phyloP scores from a whole-genome alignment of 2,329 filamentous ascomycete species.

The Trichophaea hybrida region DNA sequence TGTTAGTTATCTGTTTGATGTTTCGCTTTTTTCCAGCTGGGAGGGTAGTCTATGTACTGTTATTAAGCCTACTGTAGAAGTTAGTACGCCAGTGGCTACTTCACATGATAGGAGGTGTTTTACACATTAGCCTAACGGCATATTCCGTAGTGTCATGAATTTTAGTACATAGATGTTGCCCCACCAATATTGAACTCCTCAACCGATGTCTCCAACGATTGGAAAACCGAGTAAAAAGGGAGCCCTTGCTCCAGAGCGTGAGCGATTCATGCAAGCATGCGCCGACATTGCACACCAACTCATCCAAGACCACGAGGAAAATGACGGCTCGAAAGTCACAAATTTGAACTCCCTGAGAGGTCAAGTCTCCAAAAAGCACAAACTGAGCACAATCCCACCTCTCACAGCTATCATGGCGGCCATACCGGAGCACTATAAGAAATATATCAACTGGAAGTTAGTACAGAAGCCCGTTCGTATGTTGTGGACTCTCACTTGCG shows the following conservation, averaged over 20 bases:
- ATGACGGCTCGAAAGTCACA: conserved; percentile 64
- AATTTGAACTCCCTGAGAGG: conserved; percentile 82
- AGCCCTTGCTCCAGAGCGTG: conserved; percentile 73
- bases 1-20: neutral
- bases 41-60: neutral
- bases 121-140: too few species aligned
- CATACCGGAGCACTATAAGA: conserved; percentile 99
- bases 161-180: neutral
- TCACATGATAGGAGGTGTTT: too few species aligned
- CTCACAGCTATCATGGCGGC: conserved; percentile 94
- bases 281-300: conserved; percentile 87
- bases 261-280: conserved; percentile 85
- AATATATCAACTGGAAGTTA: conserved; percentile 90
- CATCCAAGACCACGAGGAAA: conserved; percentile 88
- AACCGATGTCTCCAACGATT: too few species aligned
- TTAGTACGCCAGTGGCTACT: too few species aligned
- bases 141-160: too few species aligned
- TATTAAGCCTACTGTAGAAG: neutral
- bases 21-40: neutral
- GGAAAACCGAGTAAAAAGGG: neutral
- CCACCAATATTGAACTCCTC: too few species aligned
- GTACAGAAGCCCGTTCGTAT: conserved; percentile 89
- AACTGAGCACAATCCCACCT: conserved; percentile 71
- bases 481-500: conserved; percentile 26
- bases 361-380: conserved; percentile 85